Evolutionary conservation across 2,329 filamentous ascomycete genomes (phyloP), one percentile per base, ranked within the genome.

Genomic region (Allantophomopsis lycopodina): DNA sequence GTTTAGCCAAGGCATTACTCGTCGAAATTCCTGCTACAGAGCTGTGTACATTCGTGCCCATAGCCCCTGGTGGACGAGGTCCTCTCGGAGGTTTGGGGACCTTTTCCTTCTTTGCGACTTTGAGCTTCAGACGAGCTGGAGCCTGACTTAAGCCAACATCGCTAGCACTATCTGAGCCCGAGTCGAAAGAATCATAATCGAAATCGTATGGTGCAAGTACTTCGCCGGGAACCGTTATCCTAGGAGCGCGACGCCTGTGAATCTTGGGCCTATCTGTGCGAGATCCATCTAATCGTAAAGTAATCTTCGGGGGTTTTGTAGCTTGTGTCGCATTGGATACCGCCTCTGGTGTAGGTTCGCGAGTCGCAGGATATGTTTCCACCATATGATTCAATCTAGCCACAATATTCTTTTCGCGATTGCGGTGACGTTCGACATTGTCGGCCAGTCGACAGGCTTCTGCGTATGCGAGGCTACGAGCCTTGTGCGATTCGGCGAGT

Each of bases 181-280:
- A 50, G 36, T 61, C 71, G 42, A 68, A 73, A 1, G 66, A 63
- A 38, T 77, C 73, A 52, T 76, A 77, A 42, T 77, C 73, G 17
- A 79, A 57, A 40, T 80, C 76, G 49, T 78, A 79, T 0, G 76
- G 76, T 2, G 76, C 74, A 36, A 79, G 61, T 7, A 80, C 76
- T 52, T 80, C 75, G 35, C 76, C 76, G 1, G 76, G 76, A 10
- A 80, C 73, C 2, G 74, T 79, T 35, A 80, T 78, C 33, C 71
- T 64, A 5, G 75, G 73, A 4, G 69, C 64, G 23, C 54, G 51
- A 43, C 48, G 51, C 37, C 52, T 55, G 12, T 50, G 49, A 16
- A 53, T 40, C 32, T 43, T 43, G 8, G 44, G 28, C 57, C 58
- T 12, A 59, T 67, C 14, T 64, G 61, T 23, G 61, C 64, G 23